These are phyloP conservation scores for Saccharata proteae DNA, from an alignment of 2,329 filamentous ascomycete genomes.

Conservation along the genomic window DNA sequence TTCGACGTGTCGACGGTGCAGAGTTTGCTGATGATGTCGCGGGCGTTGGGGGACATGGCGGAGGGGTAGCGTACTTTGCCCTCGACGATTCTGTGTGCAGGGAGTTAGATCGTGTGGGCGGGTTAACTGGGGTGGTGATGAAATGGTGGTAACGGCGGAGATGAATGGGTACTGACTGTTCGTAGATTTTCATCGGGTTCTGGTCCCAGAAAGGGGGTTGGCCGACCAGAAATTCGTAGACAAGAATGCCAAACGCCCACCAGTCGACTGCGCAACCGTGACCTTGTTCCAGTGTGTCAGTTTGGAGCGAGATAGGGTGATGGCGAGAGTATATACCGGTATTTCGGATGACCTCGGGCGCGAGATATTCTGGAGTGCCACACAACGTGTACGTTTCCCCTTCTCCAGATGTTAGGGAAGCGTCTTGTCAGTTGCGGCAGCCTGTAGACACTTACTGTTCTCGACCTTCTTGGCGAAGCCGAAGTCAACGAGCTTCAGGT, in stretches of 20 bases:
- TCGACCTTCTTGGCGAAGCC: slow-evolving; percentile 73
- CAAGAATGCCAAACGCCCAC: slow-evolving; percentile 76
- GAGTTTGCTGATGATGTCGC: slow-evolving; percentile 63
- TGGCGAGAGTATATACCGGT: slow-evolving; percentile 41
- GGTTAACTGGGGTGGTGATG: too few species aligned
- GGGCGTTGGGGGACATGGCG: slow-evolving; percentile 53
- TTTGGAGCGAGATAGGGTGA: slow-evolving; percentile 39
- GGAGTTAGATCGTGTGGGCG: slow-evolving; percentile 6
- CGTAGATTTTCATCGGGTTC: slow-evolving; percentile 79
- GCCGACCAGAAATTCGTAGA: slow-evolving; percentile 75
- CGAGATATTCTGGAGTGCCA: slow-evolving; percentile 73
- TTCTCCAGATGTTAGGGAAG: slow-evolving; percentile 12
- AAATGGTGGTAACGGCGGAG: slow-evolving; percentile 1
- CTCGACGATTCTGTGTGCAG: slow-evolving; percentile 54
- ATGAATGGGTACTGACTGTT: slow-evolving; percentile 33
- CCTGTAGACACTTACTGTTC: slow-evolving; percentile 30
- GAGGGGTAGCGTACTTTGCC: slow-evolving; percentile 64
- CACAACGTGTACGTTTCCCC: slow-evolving; percentile 73
- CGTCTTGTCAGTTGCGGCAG: slow-evolving; percentile 1
- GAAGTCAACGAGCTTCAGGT: slow-evolving; percentile 76
- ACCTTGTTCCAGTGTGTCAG: slow-evolving; percentile 30
- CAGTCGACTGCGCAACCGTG: slow-evolving; percentile 66
- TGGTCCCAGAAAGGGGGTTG: slow-evolving; percentile 82
- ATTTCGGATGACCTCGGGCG: slow-evolving; percentile 74
- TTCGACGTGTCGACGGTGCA: slow-evolving; percentile 70